Conservation (phyloP, 2,329 filamentous ascomycete genomes). For the Pezicula neosporulosa region DNA sequence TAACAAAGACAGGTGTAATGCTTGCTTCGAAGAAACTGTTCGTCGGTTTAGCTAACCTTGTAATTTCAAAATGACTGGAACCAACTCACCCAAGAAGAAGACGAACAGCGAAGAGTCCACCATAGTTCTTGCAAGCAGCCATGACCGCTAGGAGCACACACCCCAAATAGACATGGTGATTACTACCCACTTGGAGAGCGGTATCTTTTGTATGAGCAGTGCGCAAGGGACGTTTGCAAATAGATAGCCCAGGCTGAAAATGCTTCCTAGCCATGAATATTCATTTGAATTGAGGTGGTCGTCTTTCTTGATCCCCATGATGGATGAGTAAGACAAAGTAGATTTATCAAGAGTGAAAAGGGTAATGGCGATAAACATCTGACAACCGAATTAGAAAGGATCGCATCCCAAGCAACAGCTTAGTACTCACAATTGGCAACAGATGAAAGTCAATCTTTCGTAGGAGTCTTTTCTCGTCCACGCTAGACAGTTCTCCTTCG, state of each 20-base stretch:
- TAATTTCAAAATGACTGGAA: not conserved
- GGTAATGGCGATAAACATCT: not conserved
- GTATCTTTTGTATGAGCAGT: slow-evolving; percentile 41
- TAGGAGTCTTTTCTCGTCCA: not conserved
- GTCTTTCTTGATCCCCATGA: slow-evolving; percentile 34
- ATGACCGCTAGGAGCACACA: slow-evolving; percentile 51
- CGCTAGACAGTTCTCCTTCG: not conserved
- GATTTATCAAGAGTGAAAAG: slow-evolving; percentile 38
- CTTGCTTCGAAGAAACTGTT: slow-evolving; percentile 58
- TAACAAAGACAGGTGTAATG: slow-evolving; percentile 62
- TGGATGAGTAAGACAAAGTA: slow-evolving; percentile 32
- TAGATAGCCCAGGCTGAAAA: slow-evolving; percentile 36
- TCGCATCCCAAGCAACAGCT: not conserved
- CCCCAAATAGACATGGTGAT: slow-evolving; percentile 58
- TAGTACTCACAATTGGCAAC: slow-evolving; percentile 29
- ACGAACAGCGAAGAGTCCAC: slow-evolving; percentile 56
- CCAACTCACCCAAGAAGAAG: slow-evolving; percentile 29
- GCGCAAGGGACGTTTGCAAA: not conserved
- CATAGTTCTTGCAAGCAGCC: slow-evolving; percentile 54
- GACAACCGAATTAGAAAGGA: not conserved
- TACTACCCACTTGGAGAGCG: slow-evolving; percentile 57
- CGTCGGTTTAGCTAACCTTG: not conserved
- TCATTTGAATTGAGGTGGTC: slow-evolving; percentile 33
- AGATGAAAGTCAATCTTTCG: slow-evolving; percentile 3
- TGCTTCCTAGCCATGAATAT: slow-evolving; percentile 40